Percentiles rank a stretch among this genome's conserved stretches.
Evolutionary conservation across 2,329 filamentous ascomycete genomes (phyloP).

Genomic region (Aspergillus sp.): DNA sequence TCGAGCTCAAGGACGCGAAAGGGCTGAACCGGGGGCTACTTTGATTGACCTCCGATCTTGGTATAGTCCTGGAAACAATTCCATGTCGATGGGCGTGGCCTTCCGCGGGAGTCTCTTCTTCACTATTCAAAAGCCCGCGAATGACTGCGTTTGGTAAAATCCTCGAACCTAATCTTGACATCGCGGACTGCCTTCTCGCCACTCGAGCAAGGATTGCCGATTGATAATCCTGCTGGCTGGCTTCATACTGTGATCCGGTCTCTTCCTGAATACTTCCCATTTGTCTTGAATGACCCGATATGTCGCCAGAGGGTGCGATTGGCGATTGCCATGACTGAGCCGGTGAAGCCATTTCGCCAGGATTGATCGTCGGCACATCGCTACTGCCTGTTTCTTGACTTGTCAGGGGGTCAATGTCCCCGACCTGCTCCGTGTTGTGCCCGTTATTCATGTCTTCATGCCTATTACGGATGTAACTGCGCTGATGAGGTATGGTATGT

Average conservation of each 20-base stretch:
- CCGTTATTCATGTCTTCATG: constrained; percentile 37
- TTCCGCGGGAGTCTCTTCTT: constrained; percentile 47
- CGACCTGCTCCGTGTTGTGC: constrained; percentile 27
- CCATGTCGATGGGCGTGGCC: constrained; percentile 46
- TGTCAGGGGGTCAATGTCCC: constrained; percentile 19
- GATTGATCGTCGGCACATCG: constrained; percentile 15
- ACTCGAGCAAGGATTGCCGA: constrained; percentile 35
- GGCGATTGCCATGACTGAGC: constrained; percentile 22
- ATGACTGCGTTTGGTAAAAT: constrained; percentile 49
- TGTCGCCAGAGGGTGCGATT: constrained; percentile 12
- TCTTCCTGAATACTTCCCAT: constrained; percentile 41
- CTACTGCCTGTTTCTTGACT: constrained; percentile 16
- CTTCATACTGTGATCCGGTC: constrained; percentile 32
- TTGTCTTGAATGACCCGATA: constrained; percentile 16
- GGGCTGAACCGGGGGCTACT: constrained; percentile 40
- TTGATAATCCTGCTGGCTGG: constrained; percentile 30
- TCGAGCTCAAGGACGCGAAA: constrained; percentile 39
- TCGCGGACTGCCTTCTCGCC: constrained; percentile 45
- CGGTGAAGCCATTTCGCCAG: constrained; percentile 11
- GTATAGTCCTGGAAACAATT: constrained; percentile 37
- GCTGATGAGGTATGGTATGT: constrained; percentile 20
- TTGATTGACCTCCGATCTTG: constrained; percentile 34
- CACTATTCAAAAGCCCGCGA: constrained; percentile 44
- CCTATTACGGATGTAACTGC: constrained; percentile 27
- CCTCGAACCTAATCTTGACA: constrained; percentile 49